Percentiles rank a stretch among this genome's conserved stretches.
Evolutionary conservation across 371 early-diverging fungal species (phyloP).

Genomic region (Mortierella polycephala): DNA sequence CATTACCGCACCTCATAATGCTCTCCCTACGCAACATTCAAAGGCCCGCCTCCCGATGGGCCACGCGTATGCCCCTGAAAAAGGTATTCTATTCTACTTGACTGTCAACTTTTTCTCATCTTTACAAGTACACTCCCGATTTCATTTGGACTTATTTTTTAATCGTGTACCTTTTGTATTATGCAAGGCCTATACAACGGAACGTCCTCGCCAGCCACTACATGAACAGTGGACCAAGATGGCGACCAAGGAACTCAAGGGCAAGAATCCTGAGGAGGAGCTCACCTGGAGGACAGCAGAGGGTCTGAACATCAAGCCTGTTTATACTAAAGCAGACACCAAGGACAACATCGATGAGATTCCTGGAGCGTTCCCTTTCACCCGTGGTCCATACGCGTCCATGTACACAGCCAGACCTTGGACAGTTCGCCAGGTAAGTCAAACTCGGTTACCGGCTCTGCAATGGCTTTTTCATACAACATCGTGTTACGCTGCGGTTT

Average conservation of each 20-base stretch:
- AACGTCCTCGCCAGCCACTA: slow-evolving; percentile 52
- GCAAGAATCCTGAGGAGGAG: slow-evolving; percentile 75
- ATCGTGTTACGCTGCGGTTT: background rate
- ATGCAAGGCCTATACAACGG: slow-evolving; percentile 46
- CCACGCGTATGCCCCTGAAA: slow-evolving; percentile 30
- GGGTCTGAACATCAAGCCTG: slow-evolving; percentile 85
- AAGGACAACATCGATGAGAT: slow-evolving; percentile 68
- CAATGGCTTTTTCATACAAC: background rate
- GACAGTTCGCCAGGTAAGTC: slow-evolving; percentile 79
- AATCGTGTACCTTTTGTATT: background rate
- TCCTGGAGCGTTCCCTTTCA: slow-evolving; percentile 86
- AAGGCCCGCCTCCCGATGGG: slow-evolving; percentile 32
- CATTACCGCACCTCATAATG: slow-evolving; percentile 10
- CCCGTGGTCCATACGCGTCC: slow-evolving; percentile 88
- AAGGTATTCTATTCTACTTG: slow-evolving; percentile 19
- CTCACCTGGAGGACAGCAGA: slow-evolving; percentile 86
- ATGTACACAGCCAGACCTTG: slow-evolving; percentile 91
- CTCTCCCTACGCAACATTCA: slow-evolving; percentile 40
- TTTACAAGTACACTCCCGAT: background rate
- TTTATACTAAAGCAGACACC: slow-evolving; percentile 80
- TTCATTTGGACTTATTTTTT: background rate
- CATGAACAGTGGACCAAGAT: slow-evolving; percentile 76
- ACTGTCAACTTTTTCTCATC: background rate
- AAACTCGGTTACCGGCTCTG: background rate
- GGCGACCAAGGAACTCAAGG: slow-evolving; percentile 86